Base-by-base conservation (phyloP, 2,329 filamentous ascomycete genomes). In the Paracorniculantispora psalliotae region DNA sequence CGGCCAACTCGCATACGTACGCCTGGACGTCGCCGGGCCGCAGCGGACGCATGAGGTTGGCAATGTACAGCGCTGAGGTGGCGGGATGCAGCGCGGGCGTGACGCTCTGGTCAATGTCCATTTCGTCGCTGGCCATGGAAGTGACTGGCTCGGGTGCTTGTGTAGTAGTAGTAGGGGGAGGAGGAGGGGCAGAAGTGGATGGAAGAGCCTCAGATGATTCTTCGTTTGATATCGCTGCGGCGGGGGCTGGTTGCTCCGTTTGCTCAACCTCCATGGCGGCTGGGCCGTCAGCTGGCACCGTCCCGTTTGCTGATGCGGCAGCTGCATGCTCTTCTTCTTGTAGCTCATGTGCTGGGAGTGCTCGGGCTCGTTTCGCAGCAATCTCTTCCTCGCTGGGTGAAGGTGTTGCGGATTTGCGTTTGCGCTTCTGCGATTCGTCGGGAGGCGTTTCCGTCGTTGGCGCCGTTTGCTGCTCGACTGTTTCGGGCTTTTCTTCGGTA, bases 41-140 rank as follows among this genome's bases (percentile, higher is more conserved):
- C 23, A 97, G 79, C 10, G 94, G 92, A 49, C 93, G 87, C 85
- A 96, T 92, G 57, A 97, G 84, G 67, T 96, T 88, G 71, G 88
- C 87, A 66, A 97, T 94, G 75, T 97, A 97, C 49, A 97, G 77
- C 17, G 90, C 88, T 33, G 84, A 75, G 3, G 92, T 93, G 5
- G 88, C 86, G 23, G 84, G 82, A 71, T 94, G 90, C 37, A 87
- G 73, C 0, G 90, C 81, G 7, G 87, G 85, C 25, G 73, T 72
- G 28, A 79, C 72, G 41, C 74, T 70, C 21, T 66, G 63, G 48
- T 74, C 71, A 51, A 72, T 71, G 21, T 66, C 63, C 15, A 69
- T 67, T 19, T 63, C 62, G 60, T 50, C 46, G 39, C 61, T 63
- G 17, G 19, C 19, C 62, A 59, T 50, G 50, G 62, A 21, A 57